Percentiles rank a stretch among this genome's conserved stretches.
Evolutionary conservation across 805 yeast genomes (phyloP).

Genomic region (Metschnikowia vanudenii): DNA sequence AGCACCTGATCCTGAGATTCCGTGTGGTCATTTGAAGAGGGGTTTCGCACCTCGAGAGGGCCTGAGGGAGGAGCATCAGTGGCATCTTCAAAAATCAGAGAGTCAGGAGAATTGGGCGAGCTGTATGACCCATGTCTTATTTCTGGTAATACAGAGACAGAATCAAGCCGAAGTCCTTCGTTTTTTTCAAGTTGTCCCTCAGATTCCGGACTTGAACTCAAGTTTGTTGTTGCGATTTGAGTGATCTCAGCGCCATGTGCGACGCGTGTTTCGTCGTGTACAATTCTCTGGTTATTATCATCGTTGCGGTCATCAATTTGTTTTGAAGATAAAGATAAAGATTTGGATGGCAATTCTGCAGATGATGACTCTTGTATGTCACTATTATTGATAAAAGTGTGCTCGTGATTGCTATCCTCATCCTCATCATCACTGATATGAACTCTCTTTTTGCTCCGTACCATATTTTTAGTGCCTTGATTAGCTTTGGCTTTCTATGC

Average conservation of each 20-base stretch:
- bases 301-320: too few species aligned
- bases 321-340: too few species aligned
- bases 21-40: neutral
- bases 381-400: constrained; percentile 41
- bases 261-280: too few species aligned
- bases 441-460: constrained; percentile 12
- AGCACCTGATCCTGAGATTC: neutral
- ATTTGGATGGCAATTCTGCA: too few species aligned
- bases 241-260: too few species aligned
- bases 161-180: neutral
- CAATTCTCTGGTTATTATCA: too few species aligned
- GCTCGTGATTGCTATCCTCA: constrained; percentile 9
- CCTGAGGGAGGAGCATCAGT: constrained; percentile 3
- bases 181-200: neutral
- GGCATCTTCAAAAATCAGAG: constrained; percentile 12
- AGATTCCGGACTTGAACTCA: too few species aligned
- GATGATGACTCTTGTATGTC: constrained; percentile 23
- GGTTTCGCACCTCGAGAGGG: neutral
- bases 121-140: neutral
- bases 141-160: neutral
- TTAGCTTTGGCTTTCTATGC: too few species aligned
- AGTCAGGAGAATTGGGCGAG: constrained; percentile 1
- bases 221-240: too few species aligned
- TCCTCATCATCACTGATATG: constrained; percentile 21
- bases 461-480: constrained; percentile 1